These are phyloP conservation scores for Eustoma russellianum DNA, from an alignment of 257 asterid genomes.

Conservation along the genomic window DNA sequence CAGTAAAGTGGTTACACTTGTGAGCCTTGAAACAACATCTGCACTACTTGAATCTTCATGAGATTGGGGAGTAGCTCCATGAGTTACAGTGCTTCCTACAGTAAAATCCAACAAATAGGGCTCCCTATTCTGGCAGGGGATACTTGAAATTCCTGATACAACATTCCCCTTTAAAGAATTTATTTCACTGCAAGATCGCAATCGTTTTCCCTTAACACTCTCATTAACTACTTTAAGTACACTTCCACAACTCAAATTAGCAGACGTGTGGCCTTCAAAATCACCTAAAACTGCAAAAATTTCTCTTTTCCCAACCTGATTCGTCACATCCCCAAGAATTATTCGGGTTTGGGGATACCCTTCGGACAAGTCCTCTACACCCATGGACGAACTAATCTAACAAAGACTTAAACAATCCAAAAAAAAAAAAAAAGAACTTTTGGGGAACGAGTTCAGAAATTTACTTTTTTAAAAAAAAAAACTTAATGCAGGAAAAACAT, in stretches of 20 bases:
- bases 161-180: conserved; percentile 37
- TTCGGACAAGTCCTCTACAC: conserved; percentile 22
- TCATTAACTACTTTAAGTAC: conserved; percentile 2
- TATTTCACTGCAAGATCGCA: conserved; percentile 33
- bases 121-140: conserved; percentile 17
- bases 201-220: conserved; percentile 26
- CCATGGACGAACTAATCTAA: conserved; percentile 28
- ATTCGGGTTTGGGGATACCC: conserved; percentile 25
- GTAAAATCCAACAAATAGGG: conserved; percentile 12
- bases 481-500: too few species aligned
- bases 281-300: conserved; percentile 18
- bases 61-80: conserved; percentile 10
- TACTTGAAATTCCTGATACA: conserved; percentile 25
- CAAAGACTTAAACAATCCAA: conserved; percentile 5
- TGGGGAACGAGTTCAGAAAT: neutral
- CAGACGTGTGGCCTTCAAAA: conserved; percentile 3
- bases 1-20: conserved; percentile 16
- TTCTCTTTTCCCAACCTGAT: conserved; percentile 44
- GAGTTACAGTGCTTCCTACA: conserved; percentile 8
- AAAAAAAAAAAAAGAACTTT: neutral
- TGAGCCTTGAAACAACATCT: conserved; percentile 5
- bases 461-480: neutral
- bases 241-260: conserved; percentile 6
- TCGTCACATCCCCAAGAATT: conserved; percentile 51
- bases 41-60: conserved; percentile 8